Evolutionary conservation across 768 basidiomycete species (phyloP).

Genomic region (Amanita brunnescens): DNA sequence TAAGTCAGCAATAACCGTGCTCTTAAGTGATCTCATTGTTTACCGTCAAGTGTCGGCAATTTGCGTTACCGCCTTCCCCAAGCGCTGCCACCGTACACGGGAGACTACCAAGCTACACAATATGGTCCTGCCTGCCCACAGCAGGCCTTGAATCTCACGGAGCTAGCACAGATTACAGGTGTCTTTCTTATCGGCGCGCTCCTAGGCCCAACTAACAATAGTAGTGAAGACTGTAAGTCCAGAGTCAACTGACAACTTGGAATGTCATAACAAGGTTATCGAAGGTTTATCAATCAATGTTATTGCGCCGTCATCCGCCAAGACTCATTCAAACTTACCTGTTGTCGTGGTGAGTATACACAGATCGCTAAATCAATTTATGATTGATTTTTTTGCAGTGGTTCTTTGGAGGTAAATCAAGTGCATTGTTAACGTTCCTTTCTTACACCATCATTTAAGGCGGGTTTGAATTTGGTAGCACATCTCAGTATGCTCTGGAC

Average conservation of each 20-base stretch:
- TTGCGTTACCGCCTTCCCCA: conserved; percentile 28
- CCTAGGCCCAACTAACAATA: too few species aligned
- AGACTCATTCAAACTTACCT: conserved; percentile 23
- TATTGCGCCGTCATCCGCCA: conserved; percentile 21
- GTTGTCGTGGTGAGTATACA: conserved; percentile 29
- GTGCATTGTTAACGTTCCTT: neutral
- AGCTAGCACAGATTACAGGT: too few species aligned
- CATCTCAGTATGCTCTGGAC: conserved; percentile 6
- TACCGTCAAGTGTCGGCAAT: conserved; percentile 20
- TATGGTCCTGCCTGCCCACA: conserved; percentile 35
- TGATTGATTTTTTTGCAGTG: conserved; percentile 16
- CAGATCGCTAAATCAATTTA: too few species aligned
- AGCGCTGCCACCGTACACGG: conserved; percentile 19
- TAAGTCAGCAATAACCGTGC: conserved; percentile 12
- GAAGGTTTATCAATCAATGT: conserved; percentile 36
- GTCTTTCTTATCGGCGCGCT: too few species aligned
- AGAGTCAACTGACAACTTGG: too few species aligned
- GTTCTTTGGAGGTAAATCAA: conserved; percentile 20
- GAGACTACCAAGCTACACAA: conserved; percentile 23
- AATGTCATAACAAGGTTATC: neutral
- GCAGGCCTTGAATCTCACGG: too few species aligned
- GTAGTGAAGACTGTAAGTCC: conserved; percentile 21
- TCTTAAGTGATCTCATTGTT: neutral
- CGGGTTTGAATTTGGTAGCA: conserved; percentile 25
- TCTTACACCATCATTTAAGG: conserved; percentile 12